Percentiles rank a stretch among this genome's conserved stretches.
Conservation (phyloP, 495 filamentous ascomycete species). For the Cetradonia linearis region DNA sequence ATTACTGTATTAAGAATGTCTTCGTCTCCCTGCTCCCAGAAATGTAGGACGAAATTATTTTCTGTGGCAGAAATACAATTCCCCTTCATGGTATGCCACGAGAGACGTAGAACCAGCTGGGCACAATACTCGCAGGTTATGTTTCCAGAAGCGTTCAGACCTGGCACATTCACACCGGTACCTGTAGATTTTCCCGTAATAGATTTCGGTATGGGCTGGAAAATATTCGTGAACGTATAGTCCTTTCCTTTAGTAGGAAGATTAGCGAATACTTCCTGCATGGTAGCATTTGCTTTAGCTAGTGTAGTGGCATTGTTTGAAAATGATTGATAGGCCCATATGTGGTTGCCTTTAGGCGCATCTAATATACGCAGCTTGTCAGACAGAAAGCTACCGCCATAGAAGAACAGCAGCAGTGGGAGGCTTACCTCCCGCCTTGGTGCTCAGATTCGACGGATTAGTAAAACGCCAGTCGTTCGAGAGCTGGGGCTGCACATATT, state of each 20-base stretch:
- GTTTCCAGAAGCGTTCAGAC: constrained; percentile 2
- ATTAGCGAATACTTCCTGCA: neutral
- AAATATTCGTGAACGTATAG: constrained; percentile 5
- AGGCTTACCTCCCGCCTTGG: constrained; percentile 6
- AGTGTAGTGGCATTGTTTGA: constrained; percentile 10
- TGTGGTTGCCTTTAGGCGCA: neutral
- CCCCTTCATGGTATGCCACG: neutral
- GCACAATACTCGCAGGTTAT: constrained; percentile 1
- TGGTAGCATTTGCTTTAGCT: constrained; percentile 3
- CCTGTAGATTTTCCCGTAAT: constrained; percentile 8
- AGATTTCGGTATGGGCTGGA: constrained; percentile 10
- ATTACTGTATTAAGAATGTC: neutral
- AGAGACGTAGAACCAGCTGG: neutral
- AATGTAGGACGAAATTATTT: neutral
- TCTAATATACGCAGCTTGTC: neutral
- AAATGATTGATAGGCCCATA: constrained; percentile 1
- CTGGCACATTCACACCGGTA: constrained; percentile 9
- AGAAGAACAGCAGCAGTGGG: neutral
- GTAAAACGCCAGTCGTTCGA: constrained; percentile 10
- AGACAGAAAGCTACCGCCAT: neutral
- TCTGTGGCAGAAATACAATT: neutral
- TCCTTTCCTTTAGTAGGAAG: neutral
- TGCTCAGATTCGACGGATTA: constrained; percentile 5
- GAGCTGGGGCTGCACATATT: neutral
- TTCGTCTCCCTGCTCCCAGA: neutral